phyloP scores from a whole-genome alignment of 2,329 filamentous ascomycete species.

The Trichoderma cornu-damae region DNA sequence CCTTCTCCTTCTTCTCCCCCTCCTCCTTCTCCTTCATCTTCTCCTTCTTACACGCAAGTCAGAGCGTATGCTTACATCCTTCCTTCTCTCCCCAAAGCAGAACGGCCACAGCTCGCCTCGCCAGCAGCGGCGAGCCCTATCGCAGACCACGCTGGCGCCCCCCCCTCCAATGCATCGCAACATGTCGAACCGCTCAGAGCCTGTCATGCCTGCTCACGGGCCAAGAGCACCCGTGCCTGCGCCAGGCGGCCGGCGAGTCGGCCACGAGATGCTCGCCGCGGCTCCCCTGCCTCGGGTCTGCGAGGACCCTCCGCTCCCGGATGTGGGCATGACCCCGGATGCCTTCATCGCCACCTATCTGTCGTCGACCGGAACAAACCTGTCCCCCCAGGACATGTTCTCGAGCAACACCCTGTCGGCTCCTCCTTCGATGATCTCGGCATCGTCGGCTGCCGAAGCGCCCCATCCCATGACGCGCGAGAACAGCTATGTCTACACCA shows the following conservation, averaged over 20 bases:
- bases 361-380: constrained; percentile 24
- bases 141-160: constrained; percentile 30
- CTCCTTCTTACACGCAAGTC: neutral
- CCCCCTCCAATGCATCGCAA: constrained; percentile 42
- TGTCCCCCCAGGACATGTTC: constrained; percentile 24
- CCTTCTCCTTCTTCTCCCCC: too few species aligned
- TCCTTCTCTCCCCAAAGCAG: neutral
- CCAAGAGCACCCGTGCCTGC: neutral
- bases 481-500: constrained; percentile 36
- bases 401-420: constrained; percentile 32
- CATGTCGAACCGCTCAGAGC: constrained; percentile 39
- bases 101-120: neutral
- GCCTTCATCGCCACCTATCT: constrained; percentile 36
- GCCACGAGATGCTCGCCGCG: neutral
- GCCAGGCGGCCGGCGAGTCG: neutral
- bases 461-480: constrained; percentile 39
- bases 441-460: constrained; percentile 36
- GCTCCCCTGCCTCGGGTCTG: constrained; percentile 26
- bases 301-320: constrained; percentile 30
- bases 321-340: constrained; percentile 37
- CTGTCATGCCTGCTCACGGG: constrained; percentile 19
- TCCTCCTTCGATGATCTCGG: constrained; percentile 42
- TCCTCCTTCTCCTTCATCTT: too few species aligned
- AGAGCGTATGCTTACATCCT: neutral
- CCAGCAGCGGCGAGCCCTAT: constrained; percentile 11